Evolutionary conservation across 305 asterid species (phyloP), one percentile per base, ranked within the genome.

Genomic region (Plantago rigida): DNA sequence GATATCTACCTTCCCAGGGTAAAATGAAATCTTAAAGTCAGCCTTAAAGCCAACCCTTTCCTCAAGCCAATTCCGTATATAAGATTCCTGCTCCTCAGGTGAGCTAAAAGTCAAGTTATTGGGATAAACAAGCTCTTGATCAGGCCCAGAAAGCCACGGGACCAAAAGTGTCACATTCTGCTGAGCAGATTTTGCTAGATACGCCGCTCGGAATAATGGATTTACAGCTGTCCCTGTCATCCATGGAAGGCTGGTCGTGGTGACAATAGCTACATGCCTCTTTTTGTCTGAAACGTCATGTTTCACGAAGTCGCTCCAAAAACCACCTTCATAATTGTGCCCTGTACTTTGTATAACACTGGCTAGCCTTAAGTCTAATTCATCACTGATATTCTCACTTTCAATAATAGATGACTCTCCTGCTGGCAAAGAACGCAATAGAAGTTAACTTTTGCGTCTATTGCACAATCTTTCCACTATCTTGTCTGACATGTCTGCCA

Each of bases 191-290:
- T 89, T 82, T 45, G 99, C 95, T 69, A 93, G 73, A 79, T 83
- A 93, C 13, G 99, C 99, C 6, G 99, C 99, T 56, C 99, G 87
- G 73, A 89, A 93, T 71, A 93, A 82, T 28, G 99, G 99, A 70
- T 93, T 93, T 59, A 93, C 94, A 70, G 99, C 95, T 53, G 99
- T 93, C 68, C 97, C 99, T 0, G 99, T 93, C 97, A 93, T 89
- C 99, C 99, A 93, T 67, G 99, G 99, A 72, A 93, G 99, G 78
- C 99, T 93, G 65, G 99, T 97, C 15, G 99, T 93, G 50, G 99
- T 93, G 56, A 93, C 94, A 26, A 93, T 93, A 57, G 99, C 97
- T 47, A 93, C 96, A 60, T 93, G 89, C 81, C 99, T 85, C 80
- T 82, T 89, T 62, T 71, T 75, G 63, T 78, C 89, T 0, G 81